Evolutionary conservation across 2,329 filamentous ascomycete species (phyloP).

Genomic region (Exophiala oligosperma): DNA sequence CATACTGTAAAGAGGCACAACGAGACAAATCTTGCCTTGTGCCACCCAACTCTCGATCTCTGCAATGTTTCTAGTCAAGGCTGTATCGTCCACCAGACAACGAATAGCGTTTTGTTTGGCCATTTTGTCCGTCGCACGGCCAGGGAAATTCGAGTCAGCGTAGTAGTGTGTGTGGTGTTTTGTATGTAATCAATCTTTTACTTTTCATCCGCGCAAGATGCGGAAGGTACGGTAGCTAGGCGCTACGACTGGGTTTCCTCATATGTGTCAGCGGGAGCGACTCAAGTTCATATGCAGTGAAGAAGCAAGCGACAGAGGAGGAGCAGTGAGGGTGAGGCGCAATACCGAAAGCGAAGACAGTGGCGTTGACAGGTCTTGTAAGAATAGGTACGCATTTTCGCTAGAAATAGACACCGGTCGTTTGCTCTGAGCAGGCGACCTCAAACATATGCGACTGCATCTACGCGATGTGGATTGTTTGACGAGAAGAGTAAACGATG

Average conservation of each 20-base stretch:
- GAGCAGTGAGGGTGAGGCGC: slow-evolving; percentile 12
- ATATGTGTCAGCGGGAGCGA: slow-evolving; percentile 11
- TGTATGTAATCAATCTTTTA: background rate
- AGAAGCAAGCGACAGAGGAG: background rate
- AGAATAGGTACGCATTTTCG: slow-evolving; percentile 24
- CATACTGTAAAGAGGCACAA: slow-evolving; percentile 54
- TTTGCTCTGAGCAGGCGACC: slow-evolving; percentile 9
- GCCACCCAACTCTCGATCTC: slow-evolving; percentile 55
- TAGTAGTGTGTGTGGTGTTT: background rate
- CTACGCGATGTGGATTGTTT: slow-evolving; percentile 4
- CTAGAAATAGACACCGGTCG: slow-evolving; percentile 19
- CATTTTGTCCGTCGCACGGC: slow-evolving; percentile 15
- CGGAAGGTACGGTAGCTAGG: slow-evolving; percentile 12
- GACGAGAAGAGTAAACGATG: background rate
- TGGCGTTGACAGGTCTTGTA: slow-evolving; percentile 11
- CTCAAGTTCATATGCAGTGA: background rate
- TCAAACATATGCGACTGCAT: slow-evolving; percentile 13
- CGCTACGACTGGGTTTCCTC: slow-evolving; percentile 14
- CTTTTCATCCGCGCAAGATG: slow-evolving; percentile 16
- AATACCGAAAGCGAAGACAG: slow-evolving; percentile 17
- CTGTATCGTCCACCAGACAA: slow-evolving; percentile 55
- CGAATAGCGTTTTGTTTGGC: slow-evolving; percentile 46
- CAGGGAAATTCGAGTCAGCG: slow-evolving; percentile 7
- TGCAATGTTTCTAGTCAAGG: slow-evolving; percentile 52
- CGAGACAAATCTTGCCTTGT: slow-evolving; percentile 49